Evolutionary conservation across 805 yeast species (phyloP), one percentile per base, ranked within the genome.

Genomic region (Saturnispora saitoi): DNA sequence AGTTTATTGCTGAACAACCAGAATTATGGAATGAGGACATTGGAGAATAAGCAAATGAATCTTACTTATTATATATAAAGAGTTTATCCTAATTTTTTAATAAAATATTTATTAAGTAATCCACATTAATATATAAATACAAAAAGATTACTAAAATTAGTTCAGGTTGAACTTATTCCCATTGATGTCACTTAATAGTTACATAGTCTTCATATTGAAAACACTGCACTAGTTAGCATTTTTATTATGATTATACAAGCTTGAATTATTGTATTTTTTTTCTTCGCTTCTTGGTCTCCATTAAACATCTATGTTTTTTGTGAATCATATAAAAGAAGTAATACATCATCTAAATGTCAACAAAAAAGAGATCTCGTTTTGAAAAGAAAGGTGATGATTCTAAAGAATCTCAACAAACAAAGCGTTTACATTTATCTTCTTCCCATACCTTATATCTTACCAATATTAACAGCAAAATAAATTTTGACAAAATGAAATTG

Each of bases 11-110:
- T 49, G 89, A 85, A 58, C 76, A 80, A 52, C 91, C 91, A n/a
- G 70, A 72, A 46, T 85, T 80, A 51, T 86, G 95, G 95, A 70
- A 70, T 60, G 95, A 86, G 66, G 95, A 86, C 60, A 86, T 86
- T 57, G 95, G 93, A 12, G 70, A 52, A 30, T 53, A 42, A 32
- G 10, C 3, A n/a, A 24, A 34, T n/a, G n/a, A n/a, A n/a, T n/a
- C n/a, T n/a, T n/a, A n/a, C n/a, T n/a, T n/a, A n/a, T n/a, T n/a
- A n/a, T n/a, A n/a, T n/a, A n/a, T n/a, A n/a, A n/a, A n/a, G n/a
- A n/a, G n/a, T n/a, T n/a, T n/a, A n/a, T n/a, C n/a, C n/a, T n/a
- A n/a, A 32, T 32, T 32, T 32, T 32, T 32, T n/a, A n/a, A n/a
- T n/a, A n/a, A n/a, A n/a, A n/a, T n/a, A n/a, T n/a, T n/a, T n/a